Evolutionary conservation across 192 early-diverging fungal species (phyloP).

Genomic region (Bifiguratus adelaidae): DNA sequence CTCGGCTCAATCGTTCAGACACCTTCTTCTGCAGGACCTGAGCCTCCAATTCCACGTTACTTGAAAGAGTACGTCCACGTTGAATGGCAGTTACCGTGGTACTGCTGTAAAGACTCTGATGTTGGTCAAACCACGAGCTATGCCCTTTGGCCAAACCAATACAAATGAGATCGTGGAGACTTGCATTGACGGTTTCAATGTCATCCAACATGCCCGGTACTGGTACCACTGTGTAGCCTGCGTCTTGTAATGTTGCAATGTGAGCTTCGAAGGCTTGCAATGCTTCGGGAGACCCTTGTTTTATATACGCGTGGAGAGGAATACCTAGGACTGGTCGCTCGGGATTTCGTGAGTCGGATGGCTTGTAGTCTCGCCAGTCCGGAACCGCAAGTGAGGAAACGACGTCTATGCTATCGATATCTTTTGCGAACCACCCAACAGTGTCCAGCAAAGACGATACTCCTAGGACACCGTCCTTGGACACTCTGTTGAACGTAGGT

Average conservation of each 20-base stretch:
- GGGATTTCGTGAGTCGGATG: not conserved
- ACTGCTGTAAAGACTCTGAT: not conserved
- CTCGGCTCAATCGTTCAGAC: too few relatives aligned
- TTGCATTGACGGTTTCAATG: not conserved
- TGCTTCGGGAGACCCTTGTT: not conserved
- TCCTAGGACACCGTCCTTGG: constrained; percentile 35
- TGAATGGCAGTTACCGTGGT: not conserved
- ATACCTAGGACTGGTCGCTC: not conserved
- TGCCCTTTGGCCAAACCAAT: not conserved
- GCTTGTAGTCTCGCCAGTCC: not conserved
- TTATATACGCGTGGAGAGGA: not conserved
- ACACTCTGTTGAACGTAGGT: constrained; percentile 43
- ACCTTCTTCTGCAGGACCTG: not conserved
- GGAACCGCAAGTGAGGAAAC: not conserved
- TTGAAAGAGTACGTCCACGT: not conserved
- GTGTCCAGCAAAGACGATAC: constrained; percentile 41
- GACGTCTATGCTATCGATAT: not conserved
- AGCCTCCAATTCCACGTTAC: not conserved
- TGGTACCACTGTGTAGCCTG: not conserved
- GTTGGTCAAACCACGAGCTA: not conserved
- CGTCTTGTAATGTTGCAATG: not conserved
- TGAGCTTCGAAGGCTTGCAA: not conserved
- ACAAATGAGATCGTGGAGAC: not conserved
- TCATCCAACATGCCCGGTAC: not conserved
- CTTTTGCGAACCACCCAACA: constrained; percentile 28